Evolutionary conservation across 352 stramenopile genomes (phyloP).

Genomic region (Pythium phragmitis): DNA sequence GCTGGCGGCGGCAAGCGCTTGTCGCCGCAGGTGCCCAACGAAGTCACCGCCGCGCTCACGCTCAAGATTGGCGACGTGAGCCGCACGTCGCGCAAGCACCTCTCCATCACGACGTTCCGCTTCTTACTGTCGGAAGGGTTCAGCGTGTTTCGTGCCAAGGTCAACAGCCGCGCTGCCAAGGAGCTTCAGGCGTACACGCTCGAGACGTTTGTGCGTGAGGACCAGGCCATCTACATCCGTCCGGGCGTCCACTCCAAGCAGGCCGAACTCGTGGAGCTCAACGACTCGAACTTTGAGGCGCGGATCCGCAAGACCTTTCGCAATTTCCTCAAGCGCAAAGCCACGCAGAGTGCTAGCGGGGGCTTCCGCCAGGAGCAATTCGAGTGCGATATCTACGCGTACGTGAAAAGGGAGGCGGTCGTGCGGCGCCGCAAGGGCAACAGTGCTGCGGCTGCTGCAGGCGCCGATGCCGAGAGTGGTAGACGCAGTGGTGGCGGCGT

Average conservation of each 20-base stretch:
- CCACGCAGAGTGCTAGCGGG: conserved; percentile 19
- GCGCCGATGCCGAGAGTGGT: not conserved
- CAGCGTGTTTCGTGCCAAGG: conserved; percentile 70
- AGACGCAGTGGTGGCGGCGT: conserved; percentile 9
- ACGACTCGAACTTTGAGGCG: conserved; percentile 60
- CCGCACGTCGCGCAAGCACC: conserved; percentile 68
- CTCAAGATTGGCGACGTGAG: conserved; percentile 76
- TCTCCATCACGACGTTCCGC: conserved; percentile 55
- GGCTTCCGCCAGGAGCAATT: conserved; percentile 33
- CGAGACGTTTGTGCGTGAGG: conserved; percentile 57
- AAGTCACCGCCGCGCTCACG: conserved; percentile 61
- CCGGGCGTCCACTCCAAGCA: conserved; percentile 78
- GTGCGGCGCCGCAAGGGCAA: conserved; percentile 5
- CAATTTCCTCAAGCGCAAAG: conserved; percentile 79
- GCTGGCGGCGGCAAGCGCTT: conserved; percentile 10
- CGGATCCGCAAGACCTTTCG: conserved; percentile 70
- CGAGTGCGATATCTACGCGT: conserved; percentile 73
- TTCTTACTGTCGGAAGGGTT: conserved; percentile 75
- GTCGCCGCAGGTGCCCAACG: conserved; percentile 50
- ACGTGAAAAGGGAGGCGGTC: conserved; percentile 56
- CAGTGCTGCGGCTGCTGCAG: not conserved
- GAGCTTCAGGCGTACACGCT: conserved; percentile 43
- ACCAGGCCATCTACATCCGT: conserved; percentile 73
- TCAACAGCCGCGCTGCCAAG: conserved; percentile 52
- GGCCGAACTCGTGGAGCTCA: conserved; percentile 72